Conservation (phyloP, 768 basidiomycete genomes). For the Tremella yokohamensis region DNA sequence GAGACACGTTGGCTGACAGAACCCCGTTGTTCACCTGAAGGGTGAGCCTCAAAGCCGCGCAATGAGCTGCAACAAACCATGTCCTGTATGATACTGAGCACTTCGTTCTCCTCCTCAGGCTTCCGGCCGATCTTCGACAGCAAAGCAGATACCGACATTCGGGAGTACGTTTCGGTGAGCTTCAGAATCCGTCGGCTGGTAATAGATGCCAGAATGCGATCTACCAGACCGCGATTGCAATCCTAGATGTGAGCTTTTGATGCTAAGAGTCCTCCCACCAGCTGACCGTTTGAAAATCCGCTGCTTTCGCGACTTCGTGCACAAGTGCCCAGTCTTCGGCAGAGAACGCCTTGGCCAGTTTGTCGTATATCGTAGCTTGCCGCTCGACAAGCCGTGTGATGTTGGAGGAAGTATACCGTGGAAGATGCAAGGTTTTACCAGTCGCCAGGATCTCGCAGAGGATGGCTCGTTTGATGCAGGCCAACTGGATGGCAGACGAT, state of each 20-base stretch:
- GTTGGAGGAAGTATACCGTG: slow-evolving; percentile 24
- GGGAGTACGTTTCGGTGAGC: slow-evolving; percentile 29
- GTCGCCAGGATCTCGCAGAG: slow-evolving; percentile 33
- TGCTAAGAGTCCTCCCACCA: neutral
- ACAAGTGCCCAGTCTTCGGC: slow-evolving; percentile 28
- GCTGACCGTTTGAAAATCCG: slow-evolving; percentile 30
- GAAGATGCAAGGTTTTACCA: slow-evolving; percentile 32
- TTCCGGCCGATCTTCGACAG: slow-evolving; percentile 17
- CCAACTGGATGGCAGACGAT: slow-evolving; percentile 39
- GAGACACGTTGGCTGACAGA: no score
- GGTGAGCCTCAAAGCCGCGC: slow-evolving; percentile 2
- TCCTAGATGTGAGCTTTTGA: slow-evolving; percentile 23
- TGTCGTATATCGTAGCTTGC: slow-evolving; percentile 26
- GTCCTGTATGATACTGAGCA: no score
- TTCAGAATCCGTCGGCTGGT: slow-evolving; percentile 25
- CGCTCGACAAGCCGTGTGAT: slow-evolving; percentile 31
- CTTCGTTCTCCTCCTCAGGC: slow-evolving; percentile 8
- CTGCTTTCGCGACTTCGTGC: slow-evolving; percentile 8
- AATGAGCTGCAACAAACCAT: no score
- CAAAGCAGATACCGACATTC: slow-evolving; percentile 28
- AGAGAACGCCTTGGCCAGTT: slow-evolving; percentile 35
- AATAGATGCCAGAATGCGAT: slow-evolving; percentile 32
- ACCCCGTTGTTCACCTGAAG: no score
- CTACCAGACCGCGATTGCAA: slow-evolving; percentile 34
- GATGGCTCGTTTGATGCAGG: slow-evolving; percentile 39